phyloP scores from a whole-genome alignment of 2,329 filamentous ascomycete species.

The Drechslerella coelobrocha region DNA sequence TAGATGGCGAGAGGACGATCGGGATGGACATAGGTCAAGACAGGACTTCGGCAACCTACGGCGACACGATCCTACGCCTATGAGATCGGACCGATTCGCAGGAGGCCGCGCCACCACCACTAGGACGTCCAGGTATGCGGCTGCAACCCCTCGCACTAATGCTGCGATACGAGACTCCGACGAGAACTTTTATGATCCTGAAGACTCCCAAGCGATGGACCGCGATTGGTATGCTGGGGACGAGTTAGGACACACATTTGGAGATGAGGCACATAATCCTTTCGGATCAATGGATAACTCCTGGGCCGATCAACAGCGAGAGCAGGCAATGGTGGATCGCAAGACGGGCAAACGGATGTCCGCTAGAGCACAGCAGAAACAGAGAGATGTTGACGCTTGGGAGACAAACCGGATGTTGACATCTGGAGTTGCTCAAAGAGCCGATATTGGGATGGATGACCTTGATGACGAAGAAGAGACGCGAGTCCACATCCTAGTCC shows the following conservation, averaged over 20 bases:
- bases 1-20: constrained; percentile 35
- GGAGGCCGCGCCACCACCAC: constrained; percentile 53
- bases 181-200: constrained; percentile 55
- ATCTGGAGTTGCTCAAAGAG: constrained; percentile 88
- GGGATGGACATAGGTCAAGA: constrained; percentile 48
- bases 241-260: constrained; percentile 82
- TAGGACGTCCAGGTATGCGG: constrained; percentile 51
- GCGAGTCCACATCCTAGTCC: constrained; percentile 86
- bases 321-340: constrained; percentile 78
- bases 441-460: constrained; percentile 81
- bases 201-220: constrained; percentile 78
- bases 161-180: constrained; percentile 52
- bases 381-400: constrained; percentile 96
- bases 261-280: constrained; percentile 90
- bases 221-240: constrained; percentile 93
- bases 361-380: constrained; percentile 79
- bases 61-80: constrained; percentile 53
- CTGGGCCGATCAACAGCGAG: constrained; percentile 76
- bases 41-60: constrained; percentile 48
- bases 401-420: constrained; percentile 98
- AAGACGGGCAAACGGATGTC: constrained; percentile 75
- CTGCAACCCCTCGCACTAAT: constrained; percentile 54
- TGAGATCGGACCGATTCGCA: constrained; percentile 53
- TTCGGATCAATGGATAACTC: constrained; percentile 78
- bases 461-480: constrained; percentile 89